These are phyloP conservation scores for Xylariaceae sp. DNA, from an alignment of 2,329 filamentous ascomycete genomes.

Conservation along the genomic window DNA sequence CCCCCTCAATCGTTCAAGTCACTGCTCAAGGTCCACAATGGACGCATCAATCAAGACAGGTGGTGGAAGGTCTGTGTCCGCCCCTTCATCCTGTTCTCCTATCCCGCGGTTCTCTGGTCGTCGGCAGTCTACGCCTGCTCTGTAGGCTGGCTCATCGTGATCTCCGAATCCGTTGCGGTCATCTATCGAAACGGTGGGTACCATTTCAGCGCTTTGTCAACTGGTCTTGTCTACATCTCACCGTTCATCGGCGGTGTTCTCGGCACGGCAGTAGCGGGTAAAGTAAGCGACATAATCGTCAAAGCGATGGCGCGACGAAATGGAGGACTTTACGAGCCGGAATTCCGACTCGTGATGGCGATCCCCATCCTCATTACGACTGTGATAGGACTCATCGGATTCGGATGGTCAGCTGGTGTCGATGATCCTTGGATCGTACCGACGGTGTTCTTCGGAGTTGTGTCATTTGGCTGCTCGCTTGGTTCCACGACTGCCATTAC, in stretches of 20 bases:
- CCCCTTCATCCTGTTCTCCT: slow-evolving; percentile 81
- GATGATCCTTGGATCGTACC: slow-evolving; percentile 84
- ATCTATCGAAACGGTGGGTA: slow-evolving; percentile 74
- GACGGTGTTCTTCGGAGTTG: slow-evolving; percentile 85
- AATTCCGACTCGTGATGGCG: slow-evolving; percentile 88
- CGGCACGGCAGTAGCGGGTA: slow-evolving; percentile 88
- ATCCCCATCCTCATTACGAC: slow-evolving; percentile 75
- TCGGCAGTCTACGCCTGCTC: slow-evolving; percentile 80
- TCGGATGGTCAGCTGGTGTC: slow-evolving; percentile 83
- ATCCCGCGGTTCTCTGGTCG: slow-evolving; percentile 88
- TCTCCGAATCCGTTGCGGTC: slow-evolving; percentile 80
- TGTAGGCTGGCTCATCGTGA: slow-evolving; percentile 91
- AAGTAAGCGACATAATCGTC: slow-evolving; percentile 81
- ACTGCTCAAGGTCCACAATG: slow-evolving; percentile 73
- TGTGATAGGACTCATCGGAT: slow-evolving; percentile 84
- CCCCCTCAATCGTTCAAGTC: slow-evolving; percentile 69
- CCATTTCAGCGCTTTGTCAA: slow-evolving; percentile 75
- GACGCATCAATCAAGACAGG: slow-evolving; percentile 70
- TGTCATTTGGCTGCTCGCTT: slow-evolving; percentile 87
- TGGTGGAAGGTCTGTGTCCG: slow-evolving; percentile 76
- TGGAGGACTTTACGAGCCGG: slow-evolving; percentile 91
- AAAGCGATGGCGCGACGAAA: slow-evolving; percentile 78
- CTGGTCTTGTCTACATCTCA: slow-evolving; percentile 82
- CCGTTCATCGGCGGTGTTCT: slow-evolving; percentile 86
- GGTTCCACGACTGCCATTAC: slow-evolving; percentile 90